Evolutionary conservation across 2,329 filamentous ascomycete species (phyloP).

Genomic region (Tolypocladium inflatum): DNA sequence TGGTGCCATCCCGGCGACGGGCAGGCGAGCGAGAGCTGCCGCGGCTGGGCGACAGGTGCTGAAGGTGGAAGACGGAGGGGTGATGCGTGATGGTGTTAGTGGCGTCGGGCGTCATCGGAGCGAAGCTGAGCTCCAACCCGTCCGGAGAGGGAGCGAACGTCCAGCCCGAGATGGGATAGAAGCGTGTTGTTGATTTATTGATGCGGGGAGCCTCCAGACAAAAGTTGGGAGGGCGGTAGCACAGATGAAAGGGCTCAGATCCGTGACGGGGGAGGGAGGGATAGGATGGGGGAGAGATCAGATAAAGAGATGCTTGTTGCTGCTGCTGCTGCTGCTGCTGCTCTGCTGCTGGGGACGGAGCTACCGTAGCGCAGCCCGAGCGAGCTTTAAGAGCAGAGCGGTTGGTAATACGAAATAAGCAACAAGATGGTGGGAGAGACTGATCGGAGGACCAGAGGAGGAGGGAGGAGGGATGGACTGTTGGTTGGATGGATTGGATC

Average conservation of each 20-base stretch:
- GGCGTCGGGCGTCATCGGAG: conserved; percentile 30
- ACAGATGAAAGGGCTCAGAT: neutral
- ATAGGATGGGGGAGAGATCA: neutral
- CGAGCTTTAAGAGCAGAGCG: neutral
- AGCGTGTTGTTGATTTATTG: neutral
- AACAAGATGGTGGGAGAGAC: neutral
- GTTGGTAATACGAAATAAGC: neutral
- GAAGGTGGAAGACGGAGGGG: conserved; percentile 33
- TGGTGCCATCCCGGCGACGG: conserved; percentile 24
- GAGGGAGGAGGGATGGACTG: neutral
- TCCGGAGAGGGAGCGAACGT: neutral
- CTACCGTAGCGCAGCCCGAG: neutral
- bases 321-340: no score
- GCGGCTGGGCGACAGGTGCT: conserved; percentile 17
- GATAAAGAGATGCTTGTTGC: neutral
- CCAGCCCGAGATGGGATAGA: neutral
- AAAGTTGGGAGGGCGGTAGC: neutral
- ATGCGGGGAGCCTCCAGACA: neutral
- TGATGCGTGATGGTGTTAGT: conserved; percentile 32
- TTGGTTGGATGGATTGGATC: neutral
- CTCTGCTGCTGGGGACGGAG: neutral
- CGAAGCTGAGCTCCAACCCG: neutral
- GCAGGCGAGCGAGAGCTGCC: conserved; percentile 18
- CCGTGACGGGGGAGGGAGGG: neutral
- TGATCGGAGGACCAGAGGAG: neutral